Evolutionary conservation across 1,284 basidiomycete genomes (phyloP).

Genomic region (Trametes hirsuta): DNA sequence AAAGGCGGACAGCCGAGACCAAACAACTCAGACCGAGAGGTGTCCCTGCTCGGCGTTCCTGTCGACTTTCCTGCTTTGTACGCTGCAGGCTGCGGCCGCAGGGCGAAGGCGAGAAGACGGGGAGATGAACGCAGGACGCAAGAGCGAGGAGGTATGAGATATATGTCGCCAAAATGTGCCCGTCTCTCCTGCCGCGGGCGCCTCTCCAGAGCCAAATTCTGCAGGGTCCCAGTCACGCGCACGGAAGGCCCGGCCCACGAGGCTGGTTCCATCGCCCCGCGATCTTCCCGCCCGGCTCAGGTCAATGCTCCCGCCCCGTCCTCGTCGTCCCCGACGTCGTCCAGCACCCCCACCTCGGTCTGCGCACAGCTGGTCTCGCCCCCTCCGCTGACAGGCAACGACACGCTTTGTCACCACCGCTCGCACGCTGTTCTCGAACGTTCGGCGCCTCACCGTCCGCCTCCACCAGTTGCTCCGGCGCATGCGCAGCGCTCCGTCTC

Average conservation of each 20-base stretch:
- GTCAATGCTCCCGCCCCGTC: background rate
- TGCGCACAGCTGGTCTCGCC: background rate
- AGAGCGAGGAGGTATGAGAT: background rate
- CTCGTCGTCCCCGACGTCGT: conserved; percentile 4
- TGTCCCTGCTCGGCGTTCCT: conserved; percentile 17
- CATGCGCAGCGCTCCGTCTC: conserved; percentile 14
- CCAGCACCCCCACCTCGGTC: background rate
- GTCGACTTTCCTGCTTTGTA: background rate
- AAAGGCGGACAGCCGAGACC: background rate
- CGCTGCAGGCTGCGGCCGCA: background rate
- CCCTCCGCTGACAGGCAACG: background rate
- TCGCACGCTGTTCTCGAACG: background rate
- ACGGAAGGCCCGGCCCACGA: conserved; percentile 8
- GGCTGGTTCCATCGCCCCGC: conserved; percentile 8
- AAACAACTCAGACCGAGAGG: background rate
- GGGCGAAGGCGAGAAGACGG: background rate
- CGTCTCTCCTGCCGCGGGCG: conserved; percentile 8
- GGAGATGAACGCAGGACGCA: conserved; percentile 1
- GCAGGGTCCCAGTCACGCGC: conserved; percentile 15
- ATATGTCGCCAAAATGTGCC: conserved; percentile 4
- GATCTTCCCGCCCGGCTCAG: background rate
- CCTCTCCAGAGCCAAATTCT: conserved; percentile 4
- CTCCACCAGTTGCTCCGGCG: conserved; percentile 1
- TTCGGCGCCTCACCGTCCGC: background rate
- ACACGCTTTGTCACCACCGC: background rate